Percentiles rank a stretch among this genome's conserved stretches.
These are phyloP conservation scores for Aphanomyces euteiches DNA, from an alignment of 352 stramenopile genomes.

Conservation along the genomic window DNA sequence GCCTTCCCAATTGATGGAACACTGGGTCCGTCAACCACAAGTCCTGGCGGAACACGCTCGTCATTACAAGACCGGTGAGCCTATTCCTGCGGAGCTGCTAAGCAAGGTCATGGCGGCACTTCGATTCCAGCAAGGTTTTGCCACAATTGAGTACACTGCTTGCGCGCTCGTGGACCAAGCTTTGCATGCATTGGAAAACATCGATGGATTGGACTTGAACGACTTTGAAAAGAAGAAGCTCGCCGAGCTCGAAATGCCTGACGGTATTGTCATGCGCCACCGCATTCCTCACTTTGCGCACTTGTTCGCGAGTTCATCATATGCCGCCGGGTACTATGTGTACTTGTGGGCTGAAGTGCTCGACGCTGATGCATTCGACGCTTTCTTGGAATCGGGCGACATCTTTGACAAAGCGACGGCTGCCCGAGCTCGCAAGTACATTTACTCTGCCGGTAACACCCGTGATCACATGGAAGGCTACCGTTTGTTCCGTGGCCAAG, in stretches of 20 bases:
- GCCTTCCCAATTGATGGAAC: conserved; percentile 65
- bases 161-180: conserved; percentile 60
- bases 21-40: conserved; percentile 52
- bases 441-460: conserved; percentile 61
- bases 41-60: conserved; percentile 53
- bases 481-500: conserved; percentile 47
- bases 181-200: conserved; percentile 46
- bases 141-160: conserved; percentile 54
- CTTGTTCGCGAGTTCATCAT: conserved; percentile 44
- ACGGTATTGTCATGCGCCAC: conserved; percentile 62
- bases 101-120: conserved; percentile 47
- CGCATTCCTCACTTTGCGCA: conserved; percentile 59
- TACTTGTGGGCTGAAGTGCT: conserved; percentile 57
- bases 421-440: conserved; percentile 43
- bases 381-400: conserved; percentile 55
- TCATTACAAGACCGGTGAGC: conserved; percentile 54
- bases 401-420: conserved; percentile 50
- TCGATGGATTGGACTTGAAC: conserved; percentile 48
- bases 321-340: conserved; percentile 63
- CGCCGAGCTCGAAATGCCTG: conserved; percentile 49
- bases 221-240: conserved; percentile 56
- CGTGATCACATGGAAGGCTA: conserved; percentile 52
- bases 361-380: conserved; percentile 57
- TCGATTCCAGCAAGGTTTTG: conserved; percentile 57
- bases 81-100: conserved; percentile 48